A percentile compares a stretch with the other conserved stretches of the same genome.
These are phyloP conservation scores for Stipa capillata DNA, from an alignment of 176 grass and related monocot species.

Conservation along the genomic window DNA sequence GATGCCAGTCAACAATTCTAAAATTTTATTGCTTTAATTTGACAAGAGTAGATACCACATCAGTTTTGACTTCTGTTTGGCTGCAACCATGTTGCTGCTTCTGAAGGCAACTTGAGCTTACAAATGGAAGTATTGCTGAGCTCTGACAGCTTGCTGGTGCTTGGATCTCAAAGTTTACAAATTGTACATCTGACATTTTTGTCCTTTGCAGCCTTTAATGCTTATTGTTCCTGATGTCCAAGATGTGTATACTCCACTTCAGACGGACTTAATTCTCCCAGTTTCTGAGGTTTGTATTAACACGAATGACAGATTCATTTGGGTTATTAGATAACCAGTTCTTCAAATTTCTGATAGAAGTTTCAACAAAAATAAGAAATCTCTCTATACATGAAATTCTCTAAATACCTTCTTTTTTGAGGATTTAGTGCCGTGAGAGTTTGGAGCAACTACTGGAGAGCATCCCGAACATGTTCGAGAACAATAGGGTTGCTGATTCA, in stretches of 20 bases:
- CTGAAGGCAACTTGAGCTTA: not conserved
- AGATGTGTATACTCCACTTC: slow-evolving; percentile 84
- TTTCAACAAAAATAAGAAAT: slow-evolving; percentile 16
- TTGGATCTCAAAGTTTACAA: not conserved
- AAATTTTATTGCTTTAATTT: not conserved
- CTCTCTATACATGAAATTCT: slow-evolving; percentile 7
- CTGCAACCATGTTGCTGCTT: not conserved
- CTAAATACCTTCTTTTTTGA: slow-evolving; percentile 21
- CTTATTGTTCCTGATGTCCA: slow-evolving; percentile 78
- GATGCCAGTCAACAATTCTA: not conserved
- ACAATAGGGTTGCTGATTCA: slow-evolving; percentile 64
- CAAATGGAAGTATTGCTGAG: not conserved
- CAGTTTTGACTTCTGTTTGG: not conserved
- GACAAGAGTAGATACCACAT: not conserved
- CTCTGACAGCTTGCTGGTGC: not conserved
- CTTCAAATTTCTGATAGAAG: not conserved
- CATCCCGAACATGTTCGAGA: slow-evolving; percentile 78
- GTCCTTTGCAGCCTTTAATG: slow-evolving; percentile 65
- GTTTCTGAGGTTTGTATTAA: slow-evolving; percentile 59
- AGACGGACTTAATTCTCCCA: slow-evolving; percentile 66
- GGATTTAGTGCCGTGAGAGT: slow-evolving; percentile 64
- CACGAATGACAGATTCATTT: not conserved
- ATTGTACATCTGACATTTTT: slow-evolving; percentile 7
- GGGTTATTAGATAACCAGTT: not conserved
- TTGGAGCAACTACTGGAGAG: slow-evolving; percentile 72